Base-by-base conservation (phyloP, 176 grass and related monocot genomes). In the Ampelocalamus luodianensis region DNA sequence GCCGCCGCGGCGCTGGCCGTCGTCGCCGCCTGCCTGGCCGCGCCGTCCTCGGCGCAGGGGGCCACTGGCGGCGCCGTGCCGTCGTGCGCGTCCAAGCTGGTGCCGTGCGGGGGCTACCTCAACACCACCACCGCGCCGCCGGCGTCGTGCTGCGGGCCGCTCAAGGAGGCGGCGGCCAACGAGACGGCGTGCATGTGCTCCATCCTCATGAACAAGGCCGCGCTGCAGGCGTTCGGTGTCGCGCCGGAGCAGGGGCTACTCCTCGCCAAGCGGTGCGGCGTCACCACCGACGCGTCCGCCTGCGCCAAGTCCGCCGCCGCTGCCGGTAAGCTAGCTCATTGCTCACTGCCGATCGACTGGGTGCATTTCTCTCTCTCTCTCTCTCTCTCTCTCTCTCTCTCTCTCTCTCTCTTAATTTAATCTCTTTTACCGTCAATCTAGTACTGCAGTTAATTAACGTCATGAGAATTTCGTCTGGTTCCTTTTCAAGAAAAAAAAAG, bases 131-230 rank as follows among this genome's bases (percentile, higher is more conserved):
- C 74, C 0, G 26, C 85, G 66, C 87, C 94, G 68, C 73, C 91
- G 54, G 68, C 66, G 66, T 63, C 81, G 9, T 96, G 94, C 88
- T 96, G 94, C 84, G 84, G 20, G 0, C 94, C 91, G 63, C 80
- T 96, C 59, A 75, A 42, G 80, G 89, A 91, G 5, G 94, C 91
- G 24, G 94, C 91, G 58, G 36, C 79, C 5, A 93, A 87, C 79
- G 77, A 96, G 84, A 87, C 91, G 63, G 84, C 68, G 13, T 96
- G 91, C 73, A 18, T 96, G 10, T 96, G 94, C 91, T 23, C 68
- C 75, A 65, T 93, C 54, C 79, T 96, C 63, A 87, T 58, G 73
- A 65, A 93, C 87, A 96, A 56, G 91, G 77, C 89, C 16, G 72
- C 88, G 46, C 86, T 96, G 20, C 74, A 68, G 80, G 80, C 60